Conservation (phyloP, 2,329 filamentous ascomycete species). For the Paracoccidioides lutzii region DNA sequence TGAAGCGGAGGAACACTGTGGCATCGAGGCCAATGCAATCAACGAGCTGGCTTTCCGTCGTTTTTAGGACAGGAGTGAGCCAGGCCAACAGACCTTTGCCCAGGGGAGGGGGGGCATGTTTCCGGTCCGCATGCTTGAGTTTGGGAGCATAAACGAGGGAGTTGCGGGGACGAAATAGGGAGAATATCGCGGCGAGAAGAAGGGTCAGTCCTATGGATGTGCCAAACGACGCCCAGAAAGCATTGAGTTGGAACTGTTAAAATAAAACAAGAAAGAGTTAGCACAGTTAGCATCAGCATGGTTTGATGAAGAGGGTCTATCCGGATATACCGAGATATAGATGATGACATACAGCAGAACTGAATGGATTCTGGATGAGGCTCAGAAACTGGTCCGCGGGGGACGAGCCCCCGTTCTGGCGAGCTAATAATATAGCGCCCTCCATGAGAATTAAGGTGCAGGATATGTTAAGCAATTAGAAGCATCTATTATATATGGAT, state of each 20-base stretch:
- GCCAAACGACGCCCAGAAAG: slow-evolving; percentile 65
- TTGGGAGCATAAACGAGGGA: slow-evolving; percentile 88
- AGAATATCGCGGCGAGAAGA: slow-evolving; percentile 68
- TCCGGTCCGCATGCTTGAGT: slow-evolving; percentile 80
- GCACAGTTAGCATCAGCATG: neutral
- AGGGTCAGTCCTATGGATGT: slow-evolving; percentile 66
- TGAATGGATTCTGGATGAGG: slow-evolving; percentile 35
- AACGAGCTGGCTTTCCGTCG: slow-evolving; percentile 63
- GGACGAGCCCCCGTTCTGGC: slow-evolving; percentile 3
- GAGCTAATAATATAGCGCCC: neutral
- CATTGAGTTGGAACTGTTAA: slow-evolving; percentile 42
- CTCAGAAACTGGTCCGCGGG: slow-evolving; percentile 28
- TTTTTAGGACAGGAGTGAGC: slow-evolving; percentile 64
- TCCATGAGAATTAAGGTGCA: neutral
- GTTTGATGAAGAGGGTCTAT: neutral
- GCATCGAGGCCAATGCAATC: slow-evolving; percentile 84
- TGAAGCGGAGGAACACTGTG: slow-evolving; percentile 76
- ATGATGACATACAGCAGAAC: slow-evolving; percentile 27
- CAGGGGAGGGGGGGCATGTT: slow-evolving; percentile 74
- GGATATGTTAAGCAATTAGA: neutral
- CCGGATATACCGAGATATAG: neutral
- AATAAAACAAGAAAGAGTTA: slow-evolving; percentile 5
- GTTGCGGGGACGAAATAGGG: slow-evolving; percentile 79
- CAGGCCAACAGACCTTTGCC: slow-evolving; percentile 82
- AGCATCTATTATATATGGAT: neutral